phyloP scores from a whole-genome alignment of 352 stramenopile genomes.

The Globisporangium cederbergense region DNA sequence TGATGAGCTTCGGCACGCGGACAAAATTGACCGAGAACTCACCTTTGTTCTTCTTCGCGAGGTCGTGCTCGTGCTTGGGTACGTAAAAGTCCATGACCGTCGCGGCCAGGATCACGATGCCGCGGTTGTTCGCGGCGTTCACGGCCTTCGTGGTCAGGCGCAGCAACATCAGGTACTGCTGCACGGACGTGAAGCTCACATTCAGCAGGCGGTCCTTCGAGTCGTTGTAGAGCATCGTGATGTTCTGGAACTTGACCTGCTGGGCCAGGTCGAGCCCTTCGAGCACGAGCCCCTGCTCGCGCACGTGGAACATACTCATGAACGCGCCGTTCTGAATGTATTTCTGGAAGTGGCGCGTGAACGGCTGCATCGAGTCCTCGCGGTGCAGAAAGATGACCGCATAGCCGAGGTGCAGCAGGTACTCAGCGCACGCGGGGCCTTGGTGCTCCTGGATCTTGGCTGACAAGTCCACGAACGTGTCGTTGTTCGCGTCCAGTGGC shows the following conservation, averaged over 20 bases:
- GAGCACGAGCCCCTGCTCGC: constrained; percentile 54
- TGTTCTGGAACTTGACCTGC: constrained; percentile 67
- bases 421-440: constrained; percentile 72
- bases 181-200: constrained; percentile 72
- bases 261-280: constrained; percentile 63
- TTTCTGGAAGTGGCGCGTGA: constrained; percentile 82
- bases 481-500: constrained; percentile 54
- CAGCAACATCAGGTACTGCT: constrained; percentile 79
- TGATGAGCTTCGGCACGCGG: constrained; percentile 73
- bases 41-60: constrained; percentile 35
- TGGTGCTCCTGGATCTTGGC: constrained; percentile 73
- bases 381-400: constrained; percentile 81
- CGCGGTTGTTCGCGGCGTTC: constrained; percentile 51
- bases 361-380: constrained; percentile 73
- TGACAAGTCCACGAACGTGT: constrained; percentile 75
- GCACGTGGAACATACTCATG: constrained; percentile 75
- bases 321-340: constrained; percentile 80
- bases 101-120: constrained; percentile 67
- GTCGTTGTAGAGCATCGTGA: constrained; percentile 51
- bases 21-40: constrained; percentile 82
- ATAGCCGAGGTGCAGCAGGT: constrained; percentile 74
- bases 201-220: constrained; percentile 70
- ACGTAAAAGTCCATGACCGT: constrained; percentile 86
- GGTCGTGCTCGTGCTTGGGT: constrained; percentile 24
- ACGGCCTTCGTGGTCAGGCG: constrained; percentile 58